Evolutionary conservation across 768 basidiomycete genomes (phyloP).

Genomic region (Mycena olivaceomarginata): DNA sequence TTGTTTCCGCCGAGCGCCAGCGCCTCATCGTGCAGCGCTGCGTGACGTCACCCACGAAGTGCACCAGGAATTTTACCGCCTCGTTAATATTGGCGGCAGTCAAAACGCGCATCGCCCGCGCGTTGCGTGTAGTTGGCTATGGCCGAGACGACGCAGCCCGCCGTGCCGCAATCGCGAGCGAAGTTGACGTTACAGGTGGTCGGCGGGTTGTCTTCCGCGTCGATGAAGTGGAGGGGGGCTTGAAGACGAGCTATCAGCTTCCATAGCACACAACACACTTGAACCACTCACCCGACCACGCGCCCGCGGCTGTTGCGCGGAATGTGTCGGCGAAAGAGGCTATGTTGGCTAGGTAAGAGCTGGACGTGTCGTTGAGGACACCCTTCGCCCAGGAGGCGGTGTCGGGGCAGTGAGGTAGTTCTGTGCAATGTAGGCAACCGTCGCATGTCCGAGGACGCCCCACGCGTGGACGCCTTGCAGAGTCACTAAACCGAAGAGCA

Average conservation of each 20-base stretch:
- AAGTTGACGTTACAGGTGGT: constrained; percentile 57
- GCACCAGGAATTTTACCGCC: constrained; percentile 58
- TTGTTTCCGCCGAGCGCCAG: constrained; percentile 51
- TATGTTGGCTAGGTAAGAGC: constrained; percentile 49
- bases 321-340: constrained; percentile 47
- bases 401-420: constrained; percentile 41
- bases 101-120: constrained; percentile 52
- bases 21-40: constrained; percentile 55
- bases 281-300: constrained; percentile 25
- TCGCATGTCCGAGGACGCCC: constrained; percentile 51
- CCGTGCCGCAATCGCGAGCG: constrained; percentile 56
- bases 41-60: constrained; percentile 54
- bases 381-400: constrained; percentile 51
- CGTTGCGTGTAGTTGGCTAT: constrained; percentile 63
- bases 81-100: constrained; percentile 53
- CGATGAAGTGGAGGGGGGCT: constrained; percentile 57
- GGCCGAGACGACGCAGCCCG: constrained; percentile 52
- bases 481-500: constrained; percentile 24
- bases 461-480: constrained; percentile 43
- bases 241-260: constrained; percentile 53
- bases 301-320: constrained; percentile 32
- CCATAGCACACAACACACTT: not conserved
- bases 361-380: constrained; percentile 40
- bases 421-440: constrained; percentile 47
- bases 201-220: constrained; percentile 55